Percentiles rank a stretch among this genome's conserved stretches.
phyloP scores from a whole-genome alignment of 73 alveolate species.

The Uronychia setigera region DNA sequence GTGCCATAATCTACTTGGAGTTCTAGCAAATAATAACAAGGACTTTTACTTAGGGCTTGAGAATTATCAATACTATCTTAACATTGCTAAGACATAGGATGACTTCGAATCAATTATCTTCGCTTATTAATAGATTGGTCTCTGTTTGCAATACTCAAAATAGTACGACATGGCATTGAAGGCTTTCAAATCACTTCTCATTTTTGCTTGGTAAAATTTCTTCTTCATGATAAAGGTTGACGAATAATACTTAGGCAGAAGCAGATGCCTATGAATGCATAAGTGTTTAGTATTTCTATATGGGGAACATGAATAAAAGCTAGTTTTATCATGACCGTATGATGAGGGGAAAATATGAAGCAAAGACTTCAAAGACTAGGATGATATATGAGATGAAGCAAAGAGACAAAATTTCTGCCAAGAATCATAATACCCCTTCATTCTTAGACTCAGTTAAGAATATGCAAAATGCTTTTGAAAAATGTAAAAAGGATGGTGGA shows the following conservation, averaged over 20 bases:
- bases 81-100: not conserved
- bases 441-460: not conserved
- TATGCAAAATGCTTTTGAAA: not conserved
- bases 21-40: not conserved
- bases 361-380: constrained; percentile 32
- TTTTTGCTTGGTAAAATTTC: not conserved
- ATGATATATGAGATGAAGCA: constrained; percentile 13
- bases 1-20: not conserved
- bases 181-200: not conserved
- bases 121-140: not conserved
- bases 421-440: not conserved
- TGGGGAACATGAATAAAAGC: constrained; percentile 39
- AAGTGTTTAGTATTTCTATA: constrained; percentile 38
- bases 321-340: constrained; percentile 42
- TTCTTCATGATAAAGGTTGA: not conserved
- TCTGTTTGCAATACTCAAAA: not conserved
- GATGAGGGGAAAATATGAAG: constrained; percentile 43
- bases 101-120: not conserved
- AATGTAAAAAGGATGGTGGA: not conserved
- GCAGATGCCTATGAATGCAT: constrained; percentile 34
- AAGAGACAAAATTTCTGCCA: not conserved
- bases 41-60: not conserved
- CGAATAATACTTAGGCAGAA: constrained; percentile 10
- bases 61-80: not conserved
- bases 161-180: not conserved